phyloP scores from a whole-genome alignment of 2,329 filamentous ascomycete species.

The Diaporthe capsici region DNA sequence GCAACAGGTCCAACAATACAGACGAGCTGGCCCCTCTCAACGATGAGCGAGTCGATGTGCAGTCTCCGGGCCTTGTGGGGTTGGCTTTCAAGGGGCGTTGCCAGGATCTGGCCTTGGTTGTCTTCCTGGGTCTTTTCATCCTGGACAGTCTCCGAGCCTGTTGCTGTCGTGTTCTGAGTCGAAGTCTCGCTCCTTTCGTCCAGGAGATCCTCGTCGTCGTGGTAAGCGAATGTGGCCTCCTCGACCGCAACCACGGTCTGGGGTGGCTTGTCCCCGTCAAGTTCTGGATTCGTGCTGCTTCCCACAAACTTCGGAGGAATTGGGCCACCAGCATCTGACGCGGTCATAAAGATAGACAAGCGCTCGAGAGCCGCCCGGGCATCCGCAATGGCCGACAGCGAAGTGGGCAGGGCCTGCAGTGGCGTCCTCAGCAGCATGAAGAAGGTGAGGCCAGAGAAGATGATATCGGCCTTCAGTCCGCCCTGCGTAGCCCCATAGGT shows the following conservation, averaged over 20 bases:
- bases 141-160: conserved; percentile 13
- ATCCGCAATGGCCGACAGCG: conserved; percentile 46
- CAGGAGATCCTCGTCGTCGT: conserved; percentile 41
- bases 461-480: conserved; percentile 40
- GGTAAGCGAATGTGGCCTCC: conserved; percentile 42
- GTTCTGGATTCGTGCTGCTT: background rate
- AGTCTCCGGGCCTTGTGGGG: conserved; percentile 24
- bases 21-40: conserved; percentile 39
- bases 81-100: background rate
- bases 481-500: conserved; percentile 42
- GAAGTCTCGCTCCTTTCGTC: conserved; percentile 32
- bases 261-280: conserved; percentile 14
- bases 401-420: conserved; percentile 43
- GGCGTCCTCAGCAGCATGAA: conserved; percentile 47
- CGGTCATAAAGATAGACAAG: conserved; percentile 44
- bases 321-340: conserved; percentile 31
- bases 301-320: conserved; percentile 9
- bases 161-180: conserved; percentile 20
- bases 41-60: conserved; percentile 34
- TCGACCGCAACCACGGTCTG: conserved; percentile 39
- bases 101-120: background rate
- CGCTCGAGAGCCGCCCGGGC: conserved; percentile 46
- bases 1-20: conserved; percentile 45
- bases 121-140: background rate
- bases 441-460: conserved; percentile 45